Conservation (phyloP, 208 protist genomes). For the Acanthamoeba healyi region DNA sequence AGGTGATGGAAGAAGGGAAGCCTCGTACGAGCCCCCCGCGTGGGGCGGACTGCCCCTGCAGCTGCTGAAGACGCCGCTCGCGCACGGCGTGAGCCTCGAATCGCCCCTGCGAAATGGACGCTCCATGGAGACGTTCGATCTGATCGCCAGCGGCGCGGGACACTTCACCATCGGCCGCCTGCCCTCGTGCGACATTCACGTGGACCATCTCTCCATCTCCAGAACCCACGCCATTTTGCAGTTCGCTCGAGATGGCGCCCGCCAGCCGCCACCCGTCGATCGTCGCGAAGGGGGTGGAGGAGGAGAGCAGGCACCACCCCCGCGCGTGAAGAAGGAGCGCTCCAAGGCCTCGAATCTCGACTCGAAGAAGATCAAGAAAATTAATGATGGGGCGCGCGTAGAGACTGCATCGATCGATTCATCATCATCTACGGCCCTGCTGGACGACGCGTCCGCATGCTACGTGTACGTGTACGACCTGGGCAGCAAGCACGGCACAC, state of each 20-base stretch:
- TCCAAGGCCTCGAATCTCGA: not conserved
- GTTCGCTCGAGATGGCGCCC: conserved; percentile 1
- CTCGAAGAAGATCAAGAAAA: not conserved
- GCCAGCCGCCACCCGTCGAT: no score
- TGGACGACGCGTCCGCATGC: no score
- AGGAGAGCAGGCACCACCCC: not conserved
- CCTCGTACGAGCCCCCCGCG: not conserved
- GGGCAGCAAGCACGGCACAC: not conserved
- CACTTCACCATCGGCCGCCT: conserved; percentile 40
- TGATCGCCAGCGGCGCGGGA: not conserved
- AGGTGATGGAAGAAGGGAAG: no score
- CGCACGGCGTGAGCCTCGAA: not conserved
- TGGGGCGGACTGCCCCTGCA: not conserved
- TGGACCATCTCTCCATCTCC: conserved; percentile 11
- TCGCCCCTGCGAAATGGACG: not conserved
- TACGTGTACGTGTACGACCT: not conserved
- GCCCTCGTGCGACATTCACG: not conserved
- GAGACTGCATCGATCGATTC: no score
- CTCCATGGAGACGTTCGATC: conserved; percentile 30
- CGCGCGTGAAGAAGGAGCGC: not conserved
- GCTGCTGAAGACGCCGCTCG: not conserved
- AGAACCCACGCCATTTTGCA: not conserved
- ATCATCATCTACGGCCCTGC: no score
- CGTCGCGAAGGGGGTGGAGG: not conserved
- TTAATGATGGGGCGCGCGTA: not conserved